phyloP scores from a whole-genome alignment of 2,329 filamentous ascomycete species.

The Clonostachys sp. region DNA sequence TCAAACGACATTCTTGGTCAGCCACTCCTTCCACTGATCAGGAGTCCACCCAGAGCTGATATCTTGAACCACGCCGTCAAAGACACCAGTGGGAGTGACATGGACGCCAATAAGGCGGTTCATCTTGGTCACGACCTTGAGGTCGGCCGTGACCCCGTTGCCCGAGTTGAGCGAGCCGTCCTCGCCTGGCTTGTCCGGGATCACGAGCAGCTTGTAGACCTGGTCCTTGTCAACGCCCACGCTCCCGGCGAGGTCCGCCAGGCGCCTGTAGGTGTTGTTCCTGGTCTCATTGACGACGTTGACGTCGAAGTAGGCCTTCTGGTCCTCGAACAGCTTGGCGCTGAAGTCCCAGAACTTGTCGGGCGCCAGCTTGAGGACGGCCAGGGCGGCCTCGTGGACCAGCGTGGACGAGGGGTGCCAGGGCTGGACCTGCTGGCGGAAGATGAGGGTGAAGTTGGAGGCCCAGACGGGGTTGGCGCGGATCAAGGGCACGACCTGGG shows the following conservation, averaged over 20 bases:
- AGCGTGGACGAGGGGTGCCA: constrained; percentile 89
- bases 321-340: constrained; percentile 57
- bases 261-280: constrained; percentile 76
- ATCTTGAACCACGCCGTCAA: constrained; percentile 79
- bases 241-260: constrained; percentile 67
- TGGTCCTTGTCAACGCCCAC: constrained; percentile 68
- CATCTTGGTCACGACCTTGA: constrained; percentile 81
- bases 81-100: constrained; percentile 85
- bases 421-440: constrained; percentile 89
- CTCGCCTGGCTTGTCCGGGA: constrained; percentile 61
- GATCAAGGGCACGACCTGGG: constrained; percentile 60
- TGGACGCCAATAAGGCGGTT: constrained; percentile 77
- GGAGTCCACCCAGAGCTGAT: constrained; percentile 75
- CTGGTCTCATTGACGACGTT: constrained; percentile 78
- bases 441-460: constrained; percentile 65
- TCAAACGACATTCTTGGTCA: constrained; percentile 52
- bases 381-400: constrained; percentile 77
- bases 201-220: constrained; percentile 64
- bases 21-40: constrained; percentile 83
- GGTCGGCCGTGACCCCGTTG: constrained; percentile 77
- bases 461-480: constrained; percentile 51
- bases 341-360: constrained; percentile 79
- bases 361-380: constrained; percentile 68
- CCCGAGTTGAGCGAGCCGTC: constrained; percentile 72
- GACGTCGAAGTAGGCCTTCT: constrained; percentile 79